Percentiles rank a stretch among this genome's conserved stretches.
Evolutionary conservation across 495 filamentous ascomycete species (phyloP).

Genomic region (Xylaria curta): DNA sequence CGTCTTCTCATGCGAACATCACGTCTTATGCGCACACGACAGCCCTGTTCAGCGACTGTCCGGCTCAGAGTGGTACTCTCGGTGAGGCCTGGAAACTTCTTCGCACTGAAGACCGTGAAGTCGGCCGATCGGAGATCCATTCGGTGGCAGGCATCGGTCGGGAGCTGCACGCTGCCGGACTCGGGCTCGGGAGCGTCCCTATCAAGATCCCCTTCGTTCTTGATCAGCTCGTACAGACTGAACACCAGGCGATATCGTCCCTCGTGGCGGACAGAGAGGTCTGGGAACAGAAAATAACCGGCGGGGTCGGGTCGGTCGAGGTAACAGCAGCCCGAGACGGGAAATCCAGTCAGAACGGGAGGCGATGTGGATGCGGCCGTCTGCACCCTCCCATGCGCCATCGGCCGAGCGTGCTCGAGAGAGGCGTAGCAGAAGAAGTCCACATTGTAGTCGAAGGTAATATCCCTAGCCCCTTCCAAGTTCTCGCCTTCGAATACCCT

Average conservation of each 20-base stretch:
- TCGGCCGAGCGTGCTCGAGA: conserved; percentile 82
- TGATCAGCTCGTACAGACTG: conserved; percentile 90
- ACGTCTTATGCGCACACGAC: conserved; percentile 92
- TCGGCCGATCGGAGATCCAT: conserved; percentile 88
- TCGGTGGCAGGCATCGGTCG: conserved; percentile 59
- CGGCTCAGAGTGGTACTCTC: conserved; percentile 90
- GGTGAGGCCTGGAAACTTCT: conserved; percentile 96
- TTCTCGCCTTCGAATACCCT: conserved; percentile 82
- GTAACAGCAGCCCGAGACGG: conserved; percentile 96
- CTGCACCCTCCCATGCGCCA: conserved; percentile 79
- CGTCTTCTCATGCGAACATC: conserved; percentile 97
- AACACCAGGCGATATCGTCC: conserved; percentile 89
- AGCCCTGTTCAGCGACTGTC: conserved; percentile 94
- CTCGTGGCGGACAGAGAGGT: conserved; percentile 95
- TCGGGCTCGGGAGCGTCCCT: conserved; percentile 43
- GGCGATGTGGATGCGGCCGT: conserved; percentile 68
- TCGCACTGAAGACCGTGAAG: conserved; percentile 93
- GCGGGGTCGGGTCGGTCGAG: conserved; percentile 89
- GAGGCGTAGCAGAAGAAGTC: conserved; percentile 98
- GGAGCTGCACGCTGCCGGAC: conserved; percentile 47
- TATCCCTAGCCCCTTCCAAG: conserved; percentile 65
- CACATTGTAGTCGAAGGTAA: conserved; percentile 92
- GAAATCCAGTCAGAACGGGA: conserved; percentile 91
- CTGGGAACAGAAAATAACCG: conserved; percentile 98
- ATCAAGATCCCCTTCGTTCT: conserved; percentile 67